phyloP scores from a whole-genome alignment of 768 basidiomycete species.

The Mycena floridula region DNA sequence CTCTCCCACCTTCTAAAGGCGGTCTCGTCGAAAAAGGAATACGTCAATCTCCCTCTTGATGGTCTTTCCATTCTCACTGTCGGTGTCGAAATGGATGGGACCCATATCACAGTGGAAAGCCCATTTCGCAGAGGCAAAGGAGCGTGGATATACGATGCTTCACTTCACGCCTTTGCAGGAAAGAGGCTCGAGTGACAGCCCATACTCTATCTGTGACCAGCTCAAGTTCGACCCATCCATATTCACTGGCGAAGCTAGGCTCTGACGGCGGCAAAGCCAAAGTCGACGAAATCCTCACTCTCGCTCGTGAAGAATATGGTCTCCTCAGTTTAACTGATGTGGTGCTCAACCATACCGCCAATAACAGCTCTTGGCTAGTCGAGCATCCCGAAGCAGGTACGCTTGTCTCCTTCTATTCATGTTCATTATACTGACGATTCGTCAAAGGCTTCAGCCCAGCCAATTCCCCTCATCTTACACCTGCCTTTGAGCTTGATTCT shows the following conservation, averaged over 20 bases:
- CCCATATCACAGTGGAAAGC: conserved; percentile 68
- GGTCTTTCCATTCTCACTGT: conserved; percentile 85
- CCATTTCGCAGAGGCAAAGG: conserved; percentile 77
- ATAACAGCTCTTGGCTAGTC: conserved; percentile 85
- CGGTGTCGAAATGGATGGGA: conserved; percentile 99
- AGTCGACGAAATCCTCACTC: conserved; percentile 57
- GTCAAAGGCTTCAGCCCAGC: conserved; percentile 76
- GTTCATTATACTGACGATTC: not conserved
- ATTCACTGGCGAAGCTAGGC: conserved; percentile 39
- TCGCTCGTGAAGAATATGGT: conserved; percentile 82
- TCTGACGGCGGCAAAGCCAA: conserved; percentile 46
- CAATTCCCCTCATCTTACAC: conserved; percentile 87
- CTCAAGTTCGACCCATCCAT: conserved; percentile 73
- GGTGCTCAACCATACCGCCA: conserved; percentile 95
- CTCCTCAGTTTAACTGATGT: conserved; percentile 90
- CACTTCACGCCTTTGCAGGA: conserved; percentile 96
- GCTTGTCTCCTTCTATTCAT: conserved; percentile 13
- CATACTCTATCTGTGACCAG: conserved; percentile 92
- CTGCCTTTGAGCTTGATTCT: conserved; percentile 89
- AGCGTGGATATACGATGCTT: conserved; percentile 96
- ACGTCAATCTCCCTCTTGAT: conserved; percentile 74
- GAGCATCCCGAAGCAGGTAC: conserved; percentile 94
- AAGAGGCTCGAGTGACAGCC: conserved; percentile 83
- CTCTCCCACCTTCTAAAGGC: conserved; percentile 49
- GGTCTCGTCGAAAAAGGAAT: conserved; percentile 41